Percentiles rank a stretch among this genome's conserved stretches.
These are phyloP conservation scores for Neoarthrinium moseri DNA, from an alignment of 2,329 filamentous ascomycete genomes.

Conservation along the genomic window DNA sequence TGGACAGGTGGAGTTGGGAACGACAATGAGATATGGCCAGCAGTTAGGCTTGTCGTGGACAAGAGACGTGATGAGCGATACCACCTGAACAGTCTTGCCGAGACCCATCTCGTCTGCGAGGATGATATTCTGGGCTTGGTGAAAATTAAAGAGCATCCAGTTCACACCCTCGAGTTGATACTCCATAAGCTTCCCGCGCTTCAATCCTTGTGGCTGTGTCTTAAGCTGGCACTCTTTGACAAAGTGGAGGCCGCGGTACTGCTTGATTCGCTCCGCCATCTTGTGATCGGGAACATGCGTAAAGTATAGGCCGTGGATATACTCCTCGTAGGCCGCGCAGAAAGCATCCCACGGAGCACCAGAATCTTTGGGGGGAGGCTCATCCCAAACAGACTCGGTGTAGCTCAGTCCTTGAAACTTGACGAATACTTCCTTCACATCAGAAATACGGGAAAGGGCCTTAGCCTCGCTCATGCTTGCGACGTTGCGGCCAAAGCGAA, in stretches of 20 bases:
- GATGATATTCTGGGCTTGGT: constrained; percentile 78
- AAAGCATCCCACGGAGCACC: constrained; percentile 75
- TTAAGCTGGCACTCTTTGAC: constrained; percentile 63
- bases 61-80: constrained; percentile 75
- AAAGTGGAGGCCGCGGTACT: constrained; percentile 68
- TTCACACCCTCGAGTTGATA: constrained; percentile 94
- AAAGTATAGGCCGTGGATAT: constrained; percentile 76
- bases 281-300: constrained; percentile 49
- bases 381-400: constrained; percentile 88
- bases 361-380: constrained; percentile 66
- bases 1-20: constrained; percentile 92
- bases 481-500: constrained; percentile 58
- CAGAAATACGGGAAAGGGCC: constrained; percentile 68
- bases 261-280: constrained; percentile 66
- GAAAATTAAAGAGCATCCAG: constrained; percentile 92
- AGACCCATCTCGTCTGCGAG: constrained; percentile 98
- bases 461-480: constrained; percentile 60
- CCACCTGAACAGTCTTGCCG: constrained; percentile 94
- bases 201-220: constrained; percentile 70
- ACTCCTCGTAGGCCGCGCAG: constrained; percentile 80
- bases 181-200: constrained; percentile 81
- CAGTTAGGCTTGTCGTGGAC: constrained; percentile 67
- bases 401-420: constrained; percentile 94
- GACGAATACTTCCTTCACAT: constrained; percentile 73
- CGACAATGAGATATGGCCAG: constrained; percentile 90